Base-by-base conservation (phyloP, 768 basidiomycete species). In the Pisolithus albus region DNA sequence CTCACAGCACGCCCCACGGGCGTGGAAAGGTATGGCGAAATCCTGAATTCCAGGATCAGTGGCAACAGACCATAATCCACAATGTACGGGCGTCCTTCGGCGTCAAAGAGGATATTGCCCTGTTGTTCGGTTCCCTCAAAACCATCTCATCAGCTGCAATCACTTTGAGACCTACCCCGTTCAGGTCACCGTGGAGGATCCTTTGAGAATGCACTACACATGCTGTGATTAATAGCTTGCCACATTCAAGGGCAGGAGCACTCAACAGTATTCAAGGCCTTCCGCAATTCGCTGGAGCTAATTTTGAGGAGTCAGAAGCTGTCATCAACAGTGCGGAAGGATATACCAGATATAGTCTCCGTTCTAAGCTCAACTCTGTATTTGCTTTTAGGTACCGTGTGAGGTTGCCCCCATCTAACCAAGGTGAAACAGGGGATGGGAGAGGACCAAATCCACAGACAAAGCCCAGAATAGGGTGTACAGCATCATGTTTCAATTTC, bases 161-260 rank as follows among this genome's bases (percentile, higher is more conserved):
- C 21, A 9, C 15, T 42, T 42, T 16, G 7, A 21, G 37, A 60
- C 62, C 44, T 47, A 75, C 75, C 18, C 71, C 75, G 53, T 73
- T 74, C 19, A 77, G 62, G 46, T 78, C 75, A 0, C 75, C 75
- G 46, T 75, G 77, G 15, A 76, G 63, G 24, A 77, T 65, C 7
- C 63, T 57, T 19, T 36, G 30, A 13, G 59, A 60, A 19, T 56
- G 54, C 7, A 49, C 54, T 55, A 23, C 4, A 6, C 8, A 42
- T 9, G 4, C 6, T 4, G 9, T 28, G 5, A 28, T 53, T 11
- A 44, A 19, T 32, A 18, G 18, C 19, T 18, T 8, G 1, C 18
- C n/a, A 28, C 39, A 8, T 13, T 7, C 23, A 16, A 40, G 36
- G 24, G n/a, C 3, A 3, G 36, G 16, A 36, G 32, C n/a, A 18